These are phyloP conservation scores for Thelonectria discophora DNA, from an alignment of 2,329 filamentous ascomycete genomes.

Conservation along the genomic window DNA sequence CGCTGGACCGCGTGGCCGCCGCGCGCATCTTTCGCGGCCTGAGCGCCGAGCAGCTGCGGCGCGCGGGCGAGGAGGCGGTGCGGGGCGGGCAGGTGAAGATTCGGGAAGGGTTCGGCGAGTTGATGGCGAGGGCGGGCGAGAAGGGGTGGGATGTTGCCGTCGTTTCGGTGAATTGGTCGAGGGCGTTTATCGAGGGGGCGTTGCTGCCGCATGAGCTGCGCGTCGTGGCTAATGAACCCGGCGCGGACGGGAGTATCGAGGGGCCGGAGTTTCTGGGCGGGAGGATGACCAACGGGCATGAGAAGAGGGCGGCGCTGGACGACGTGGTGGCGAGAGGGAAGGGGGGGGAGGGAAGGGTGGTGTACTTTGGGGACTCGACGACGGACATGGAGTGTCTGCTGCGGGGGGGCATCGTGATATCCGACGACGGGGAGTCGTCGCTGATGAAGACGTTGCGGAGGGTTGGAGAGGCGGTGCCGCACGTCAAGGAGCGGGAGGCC, in stretches of 20 bases:
- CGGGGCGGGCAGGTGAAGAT: conserved; percentile 46
- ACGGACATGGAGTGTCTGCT: conserved; percentile 66
- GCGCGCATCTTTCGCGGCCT: conserved; percentile 58
- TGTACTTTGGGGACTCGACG: conserved; percentile 68
- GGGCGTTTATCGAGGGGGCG: conserved; percentile 57
- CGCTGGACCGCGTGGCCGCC: conserved; percentile 54
- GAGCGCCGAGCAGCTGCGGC: conserved; percentile 43
- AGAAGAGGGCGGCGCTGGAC: conserved; percentile 57
- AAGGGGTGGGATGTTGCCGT: conserved; percentile 53
- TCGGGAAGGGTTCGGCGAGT: conserved; percentile 51
- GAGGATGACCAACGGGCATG: conserved; percentile 50
- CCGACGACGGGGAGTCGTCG: conserved; percentile 46
- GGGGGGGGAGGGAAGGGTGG: conserved; percentile 37
- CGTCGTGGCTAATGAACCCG: conserved; percentile 57
- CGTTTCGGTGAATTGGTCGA: conserved; percentile 63
- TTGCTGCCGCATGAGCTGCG: conserved; percentile 46
- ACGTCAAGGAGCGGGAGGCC: conserved; percentile 41
- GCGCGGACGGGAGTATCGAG: conserved; percentile 50
- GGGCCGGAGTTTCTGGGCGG: conserved; percentile 49
- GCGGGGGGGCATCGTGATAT: conserved; percentile 57
- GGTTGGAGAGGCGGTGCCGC: conserved; percentile 50
- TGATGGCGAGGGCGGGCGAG: conserved; percentile 40
- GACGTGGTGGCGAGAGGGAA: conserved; percentile 38
- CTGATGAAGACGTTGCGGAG: conserved; percentile 51
- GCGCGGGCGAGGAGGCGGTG: conserved; percentile 51